Conservation (phyloP, 2,329 filamentous ascomycete species). For the Trichoderma guizhouense region DNA sequence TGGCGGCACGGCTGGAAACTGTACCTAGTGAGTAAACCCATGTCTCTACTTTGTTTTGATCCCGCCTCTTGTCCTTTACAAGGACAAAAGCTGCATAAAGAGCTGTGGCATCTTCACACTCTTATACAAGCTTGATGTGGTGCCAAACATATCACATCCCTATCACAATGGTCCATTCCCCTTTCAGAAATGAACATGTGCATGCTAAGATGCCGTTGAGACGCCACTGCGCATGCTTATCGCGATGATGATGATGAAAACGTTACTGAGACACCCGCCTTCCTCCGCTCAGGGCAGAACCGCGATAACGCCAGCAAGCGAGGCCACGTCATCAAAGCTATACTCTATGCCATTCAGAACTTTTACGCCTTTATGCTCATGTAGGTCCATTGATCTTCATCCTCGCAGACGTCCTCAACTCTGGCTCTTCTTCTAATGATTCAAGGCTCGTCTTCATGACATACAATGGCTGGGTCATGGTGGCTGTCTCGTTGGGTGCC, state of each 20-base stretch:
- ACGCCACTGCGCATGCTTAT: not conserved
- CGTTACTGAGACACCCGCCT: conserved; percentile 63
- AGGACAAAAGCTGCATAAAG: not conserved
- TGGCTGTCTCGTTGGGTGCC: conserved; percentile 82
- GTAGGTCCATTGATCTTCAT: conserved; percentile 52
- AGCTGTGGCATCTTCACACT: not conserved
- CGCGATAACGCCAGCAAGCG: conserved; percentile 59
- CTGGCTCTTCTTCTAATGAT: not conserved
- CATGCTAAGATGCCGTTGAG: conserved; percentile 30
- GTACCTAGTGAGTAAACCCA: conserved; percentile 48
- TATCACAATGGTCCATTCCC: not conserved
- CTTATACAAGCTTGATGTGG: not conserved
- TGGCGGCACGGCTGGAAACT: conserved; percentile 46
- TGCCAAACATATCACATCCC: not conserved
- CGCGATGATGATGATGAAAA: conserved; percentile 20
- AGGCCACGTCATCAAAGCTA: conserved; percentile 74
- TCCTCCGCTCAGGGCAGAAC: conserved; percentile 70
- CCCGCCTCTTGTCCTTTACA: not conserved
- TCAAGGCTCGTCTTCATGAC: conserved; percentile 96
- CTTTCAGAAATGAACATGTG: conserved; percentile 17
- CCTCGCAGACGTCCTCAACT: not conserved
- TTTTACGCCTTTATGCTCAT: conserved; percentile 99
- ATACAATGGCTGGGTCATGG: conserved; percentile 99
- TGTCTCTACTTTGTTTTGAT: not conserved
- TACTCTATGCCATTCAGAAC: conserved; percentile 86